Evolutionary conservation across 2,329 filamentous ascomycete genomes (phyloP), one percentile per base, ranked within the genome.

Genomic region (Lecanosticta acicola): DNA sequence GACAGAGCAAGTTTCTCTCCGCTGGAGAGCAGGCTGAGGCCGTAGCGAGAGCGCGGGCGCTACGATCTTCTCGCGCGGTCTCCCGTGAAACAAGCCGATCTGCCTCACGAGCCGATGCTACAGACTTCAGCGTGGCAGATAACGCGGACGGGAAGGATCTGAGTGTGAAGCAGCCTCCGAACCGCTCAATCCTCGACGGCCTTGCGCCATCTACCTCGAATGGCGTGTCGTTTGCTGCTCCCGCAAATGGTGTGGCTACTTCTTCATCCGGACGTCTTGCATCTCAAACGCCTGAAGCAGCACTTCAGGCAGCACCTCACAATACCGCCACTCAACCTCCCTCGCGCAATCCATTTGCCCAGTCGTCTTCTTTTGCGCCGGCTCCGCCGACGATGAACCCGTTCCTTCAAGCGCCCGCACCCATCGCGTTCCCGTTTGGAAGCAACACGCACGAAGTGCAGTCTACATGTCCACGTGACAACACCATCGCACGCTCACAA

Each of bases 1-100:
- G 65, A 10, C 63, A 66, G 43, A 65, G 62, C 56, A 60, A 54
- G 32, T 67, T 67, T 35, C 63, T 67, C 8, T 60, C 64, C 4
- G 56, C 62, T 8, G 62, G 66, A 43, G 54, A 64, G 4, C 66
- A 67, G 40, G 56, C 52, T 3, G 49, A 54, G n/a, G 63, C 64
- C 2, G 57, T 62, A n/a, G 60, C 64, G 33, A 59, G 58, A 26
- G 56, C 64, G 9, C 60, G 51, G 17, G 56, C 62, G 43, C 54
- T 63, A 14, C 51, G 58, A 10, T 51, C 51, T 19, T 52, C 54
- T 11, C 38, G 54, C n/a, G n/a, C n/a, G 35, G 45, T 32, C 10
- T 37, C 35, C 14, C 35, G 35, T 8, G 16, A 37, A 17, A 18
- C 9, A 19, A 59, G 57, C 34, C 41, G 57, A 20, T 50, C 53